Percentiles rank a stretch among this genome's conserved stretches.
Evolutionary conservation across 2,329 filamentous ascomycete species (phyloP).

Genomic region (Fusarium sarcochroum): DNA sequence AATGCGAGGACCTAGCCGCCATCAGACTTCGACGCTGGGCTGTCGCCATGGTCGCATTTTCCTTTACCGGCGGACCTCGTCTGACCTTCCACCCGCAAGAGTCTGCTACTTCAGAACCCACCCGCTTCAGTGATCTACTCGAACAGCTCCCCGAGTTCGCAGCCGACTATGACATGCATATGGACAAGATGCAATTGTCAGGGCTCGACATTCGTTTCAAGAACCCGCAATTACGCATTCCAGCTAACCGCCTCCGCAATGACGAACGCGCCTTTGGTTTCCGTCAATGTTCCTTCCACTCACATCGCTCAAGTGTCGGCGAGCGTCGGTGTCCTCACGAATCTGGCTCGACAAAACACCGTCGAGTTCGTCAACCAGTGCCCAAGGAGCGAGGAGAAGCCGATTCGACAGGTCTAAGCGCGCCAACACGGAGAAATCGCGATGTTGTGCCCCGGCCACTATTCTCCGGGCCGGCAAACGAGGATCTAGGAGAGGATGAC

Average conservation of each 20-base stretch:
- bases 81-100: constrained; percentile 50
- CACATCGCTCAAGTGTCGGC: constrained; percentile 67
- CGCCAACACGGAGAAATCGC: constrained; percentile 41
- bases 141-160: constrained; percentile 61
- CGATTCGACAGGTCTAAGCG: constrained; percentile 40
- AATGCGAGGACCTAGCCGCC: constrained; percentile 64
- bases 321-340: constrained; percentile 67
- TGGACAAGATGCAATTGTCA: constrained; percentile 65
- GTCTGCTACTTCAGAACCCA: constrained; percentile 48
- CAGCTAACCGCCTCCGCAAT: constrained; percentile 68
- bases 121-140: constrained; percentile 61
- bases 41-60: constrained; percentile 73
- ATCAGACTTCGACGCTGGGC: constrained; percentile 71
- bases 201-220: constrained; percentile 68
- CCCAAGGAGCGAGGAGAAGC: constrained; percentile 27
- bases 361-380: constrained; percentile 15
- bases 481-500: constrained; percentile 50
- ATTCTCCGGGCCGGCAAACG: constrained; percentile 43
- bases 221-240: constrained; percentile 72
- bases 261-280: constrained; percentile 73
- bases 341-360: constrained; percentile 33
- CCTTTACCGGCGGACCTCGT: constrained; percentile 57
- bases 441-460: constrained; percentile 47
- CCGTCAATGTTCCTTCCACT: constrained; percentile 72
- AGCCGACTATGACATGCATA: constrained; percentile 66